Evolutionary conservation across 257 asterid species (phyloP).

Genomic region (Echites panduratus): DNA sequence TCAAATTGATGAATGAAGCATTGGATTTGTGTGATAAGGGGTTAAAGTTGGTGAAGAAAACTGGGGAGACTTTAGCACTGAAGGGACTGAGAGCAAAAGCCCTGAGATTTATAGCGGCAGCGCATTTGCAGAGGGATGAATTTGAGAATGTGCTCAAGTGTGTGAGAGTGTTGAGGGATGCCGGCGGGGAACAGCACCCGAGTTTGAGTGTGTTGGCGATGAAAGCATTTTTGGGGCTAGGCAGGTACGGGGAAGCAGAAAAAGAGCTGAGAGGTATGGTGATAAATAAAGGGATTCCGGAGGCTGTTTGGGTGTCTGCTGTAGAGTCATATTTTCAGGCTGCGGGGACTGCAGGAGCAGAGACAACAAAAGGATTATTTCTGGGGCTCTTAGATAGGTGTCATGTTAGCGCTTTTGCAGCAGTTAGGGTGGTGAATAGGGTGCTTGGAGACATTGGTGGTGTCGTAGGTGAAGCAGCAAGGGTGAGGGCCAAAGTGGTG

Average conservation of each 20-base stretch:
- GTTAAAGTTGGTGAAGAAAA: slow-evolving; percentile 68
- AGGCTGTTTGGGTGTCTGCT: slow-evolving; percentile 95
- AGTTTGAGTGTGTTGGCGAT: slow-evolving; percentile 90
- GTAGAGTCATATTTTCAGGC: slow-evolving; percentile 82
- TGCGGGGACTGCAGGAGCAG: slow-evolving; percentile 86
- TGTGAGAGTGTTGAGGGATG: slow-evolving; percentile 77
- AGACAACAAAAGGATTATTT: slow-evolving; percentile 75
- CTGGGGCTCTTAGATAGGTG: slow-evolving; percentile 77
- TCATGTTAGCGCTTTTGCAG: slow-evolving; percentile 76
- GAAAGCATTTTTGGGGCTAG: slow-evolving; percentile 98
- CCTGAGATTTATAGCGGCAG: slow-evolving; percentile 81
- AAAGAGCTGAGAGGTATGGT: slow-evolving; percentile 91
- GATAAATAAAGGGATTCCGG: slow-evolving; percentile 76
- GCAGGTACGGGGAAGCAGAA: slow-evolving; percentile 79
- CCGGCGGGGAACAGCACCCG: slow-evolving; percentile 76
- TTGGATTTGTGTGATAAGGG: slow-evolving; percentile 90
- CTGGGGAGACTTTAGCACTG: slow-evolving; percentile 60
- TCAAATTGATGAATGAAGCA: slow-evolving; percentile 84
- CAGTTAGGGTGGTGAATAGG: slow-evolving; percentile 73
- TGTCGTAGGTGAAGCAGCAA: slow-evolving; percentile 55
- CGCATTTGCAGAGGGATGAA: slow-evolving; percentile 87
- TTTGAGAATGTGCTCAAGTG: slow-evolving; percentile 91
- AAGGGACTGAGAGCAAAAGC: slow-evolving; percentile 82
- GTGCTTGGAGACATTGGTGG: slow-evolving; percentile 53
- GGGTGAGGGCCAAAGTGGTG: slow-evolving; percentile 64